phyloP scores from a whole-genome alignment of 2,329 filamentous ascomycete species.

The Catunica adiposa region DNA sequence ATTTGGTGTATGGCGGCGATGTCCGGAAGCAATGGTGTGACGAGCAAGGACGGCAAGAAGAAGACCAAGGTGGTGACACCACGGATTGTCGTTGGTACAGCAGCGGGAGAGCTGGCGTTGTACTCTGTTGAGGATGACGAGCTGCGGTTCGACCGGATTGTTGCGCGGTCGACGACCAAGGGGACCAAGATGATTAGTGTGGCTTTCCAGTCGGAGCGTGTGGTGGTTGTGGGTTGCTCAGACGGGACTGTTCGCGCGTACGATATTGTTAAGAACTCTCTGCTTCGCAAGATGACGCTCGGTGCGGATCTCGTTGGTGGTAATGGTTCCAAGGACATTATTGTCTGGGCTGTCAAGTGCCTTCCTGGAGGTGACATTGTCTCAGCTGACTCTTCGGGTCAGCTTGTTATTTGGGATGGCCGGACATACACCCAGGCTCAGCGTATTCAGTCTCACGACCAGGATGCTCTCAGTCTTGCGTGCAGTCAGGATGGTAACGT shows the following conservation, averaged over 20 bases:
- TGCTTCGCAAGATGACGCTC: conserved; percentile 68
- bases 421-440: conserved; percentile 82
- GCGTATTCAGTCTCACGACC: conserved; percentile 69
- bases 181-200: conserved; percentile 83
- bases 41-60: conserved; percentile 15
- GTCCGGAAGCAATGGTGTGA: conserved; percentile 17
- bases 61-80: conserved; percentile 15
- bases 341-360: conserved; percentile 88
- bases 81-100: conserved; percentile 63
- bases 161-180: conserved; percentile 64
- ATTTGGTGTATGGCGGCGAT: conserved; percentile 74
- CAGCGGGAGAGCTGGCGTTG: conserved; percentile 75
- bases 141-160: conserved; percentile 59
- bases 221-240: conserved; percentile 81
- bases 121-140: conserved; percentile 76
- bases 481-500: conserved; percentile 63
- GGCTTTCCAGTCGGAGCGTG: conserved; percentile 69
- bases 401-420: conserved; percentile 85
- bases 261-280: conserved; percentile 62
- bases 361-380: conserved; percentile 78
- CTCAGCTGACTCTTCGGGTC: conserved; percentile 85
- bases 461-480: conserved; percentile 80
- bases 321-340: conserved; percentile 58
- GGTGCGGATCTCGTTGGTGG: conserved; percentile 55
- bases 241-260: conserved; percentile 89